Evolutionary conservation across 208 protist genomes (phyloP).

Genomic region (Herpetomonas samuelpessoai): DNA sequence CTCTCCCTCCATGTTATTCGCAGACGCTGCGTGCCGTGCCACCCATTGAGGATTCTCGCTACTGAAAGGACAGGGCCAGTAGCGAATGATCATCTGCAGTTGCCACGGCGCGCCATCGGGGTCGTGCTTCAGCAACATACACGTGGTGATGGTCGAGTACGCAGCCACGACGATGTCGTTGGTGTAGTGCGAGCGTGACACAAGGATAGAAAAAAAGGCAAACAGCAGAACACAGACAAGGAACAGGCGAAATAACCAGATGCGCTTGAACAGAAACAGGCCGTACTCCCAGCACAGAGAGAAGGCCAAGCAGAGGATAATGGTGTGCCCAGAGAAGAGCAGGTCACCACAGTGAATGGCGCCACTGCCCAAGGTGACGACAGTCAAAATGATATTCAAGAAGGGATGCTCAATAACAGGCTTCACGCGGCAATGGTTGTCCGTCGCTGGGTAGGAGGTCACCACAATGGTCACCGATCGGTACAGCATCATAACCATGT

Average conservation of each 20-base stretch:
- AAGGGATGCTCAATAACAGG: slow-evolving; percentile 51
- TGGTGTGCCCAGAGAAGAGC: slow-evolving; percentile 90
- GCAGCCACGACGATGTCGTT: slow-evolving; percentile 75
- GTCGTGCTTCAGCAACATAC: slow-evolving; percentile 46
- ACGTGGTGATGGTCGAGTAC: slow-evolving; percentile 62
- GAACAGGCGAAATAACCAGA: slow-evolving; percentile 35
- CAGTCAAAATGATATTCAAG: slow-evolving; percentile 72
- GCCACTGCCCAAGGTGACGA: slow-evolving; percentile 73
- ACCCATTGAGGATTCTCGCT: slow-evolving; percentile 6
- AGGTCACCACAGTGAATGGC: slow-evolving; percentile 89
- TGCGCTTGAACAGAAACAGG: slow-evolving; percentile 34
- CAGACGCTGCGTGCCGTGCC: neutral
- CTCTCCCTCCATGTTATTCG: neutral
- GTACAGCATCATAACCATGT: slow-evolving; percentile 62
- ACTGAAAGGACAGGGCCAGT: slow-evolving; percentile 47
- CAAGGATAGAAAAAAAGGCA: slow-evolving; percentile 71
- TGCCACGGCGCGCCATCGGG: slow-evolving; percentile 71
- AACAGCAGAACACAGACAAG: slow-evolving; percentile 30
- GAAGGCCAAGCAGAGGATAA: slow-evolving; percentile 64
- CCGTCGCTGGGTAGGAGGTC: slow-evolving; percentile 81
- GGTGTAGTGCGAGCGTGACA: slow-evolving; percentile 88
- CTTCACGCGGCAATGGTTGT: slow-evolving; percentile 80
- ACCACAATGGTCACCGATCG: slow-evolving; percentile 64
- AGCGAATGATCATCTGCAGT: slow-evolving; percentile 72
- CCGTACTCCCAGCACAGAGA: slow-evolving; percentile 68